Evolutionary conservation across 2,329 filamentous ascomycete species (phyloP), one percentile per base, ranked within the genome.

Genomic region (Magnaporthiopsis rhizophila): DNA sequence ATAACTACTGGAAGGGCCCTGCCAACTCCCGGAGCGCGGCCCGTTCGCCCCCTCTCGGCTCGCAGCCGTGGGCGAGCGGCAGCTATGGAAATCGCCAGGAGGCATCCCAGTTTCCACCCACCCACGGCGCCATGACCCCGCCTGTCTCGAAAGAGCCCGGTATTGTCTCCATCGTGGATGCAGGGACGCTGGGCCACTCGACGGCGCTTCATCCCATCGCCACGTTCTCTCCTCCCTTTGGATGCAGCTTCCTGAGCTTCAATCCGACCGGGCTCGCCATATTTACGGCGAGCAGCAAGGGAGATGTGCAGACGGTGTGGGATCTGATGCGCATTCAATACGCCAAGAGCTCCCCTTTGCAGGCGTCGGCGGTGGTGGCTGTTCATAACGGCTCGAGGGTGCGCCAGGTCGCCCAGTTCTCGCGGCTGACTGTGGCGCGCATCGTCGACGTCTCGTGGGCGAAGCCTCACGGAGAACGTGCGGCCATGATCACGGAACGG

Each of bases 381-480:
- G 63, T 71, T 9, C 80, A 82, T 57, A 81, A 78, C 21, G 81
- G 85, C 0, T 83, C 84, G 7, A 80, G 84, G 65, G 90, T 97
- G 38, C 88, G 92, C 61, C 91, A 97, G 73, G 83, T 97, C 66
- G 91, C 92, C 9, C 87, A 93, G 66, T 97, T 96, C 72, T 91
- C 91, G 26, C 88, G 95, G 57, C 89, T 97, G 85, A 98, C 94
- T 2, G 89, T 94, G 61, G 92, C 95, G 3, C 90, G 91, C 64
- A 91, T 98, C 64, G 85, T 97, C 28, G 94, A 97, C 71, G 90
- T 97, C 58, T 86, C 88, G 3, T 99, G 95, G 95, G 89, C 89
- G 1, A 84, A 86, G 64, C 91, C 91, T 3, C 88, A 88, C 64
- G 91, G 91, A 28, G 91, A 96, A 72, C 88, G 90, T 65, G 79